Conservation (phyloP, 495 filamentous ascomycete species). For the Paragyromitra xinjiangensis region DNA sequence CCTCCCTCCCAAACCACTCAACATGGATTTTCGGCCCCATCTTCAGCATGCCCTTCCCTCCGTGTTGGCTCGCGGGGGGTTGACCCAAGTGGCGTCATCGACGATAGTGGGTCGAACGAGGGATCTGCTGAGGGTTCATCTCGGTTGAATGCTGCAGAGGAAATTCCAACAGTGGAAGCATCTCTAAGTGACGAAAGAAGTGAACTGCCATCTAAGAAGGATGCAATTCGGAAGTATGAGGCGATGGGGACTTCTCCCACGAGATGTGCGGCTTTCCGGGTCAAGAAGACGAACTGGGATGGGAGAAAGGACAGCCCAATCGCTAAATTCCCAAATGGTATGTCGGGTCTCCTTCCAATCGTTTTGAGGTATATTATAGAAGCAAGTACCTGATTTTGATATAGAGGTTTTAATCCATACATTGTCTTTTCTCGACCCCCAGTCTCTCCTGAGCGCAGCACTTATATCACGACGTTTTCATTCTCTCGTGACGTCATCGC, state of each 20-base stretch:
- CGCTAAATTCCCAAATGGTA: conserved; percentile 55
- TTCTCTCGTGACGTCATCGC: conserved; percentile 52
- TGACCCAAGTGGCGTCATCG: conserved; percentile 25
- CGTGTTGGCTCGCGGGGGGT: conserved; percentile 20
- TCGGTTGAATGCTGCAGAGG: conserved; percentile 35
- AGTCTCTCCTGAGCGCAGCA: conserved; percentile 43
- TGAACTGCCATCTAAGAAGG: conserved; percentile 40
- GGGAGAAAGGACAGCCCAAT: conserved; percentile 55
- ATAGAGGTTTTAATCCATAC: conserved; percentile 54
- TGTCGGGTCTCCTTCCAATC: neutral
- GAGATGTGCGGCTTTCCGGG: conserved; percentile 41
- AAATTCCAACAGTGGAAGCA: neutral
- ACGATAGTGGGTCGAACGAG: conserved; percentile 7
- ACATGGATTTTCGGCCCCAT: conserved; percentile 41
- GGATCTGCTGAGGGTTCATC: conserved; percentile 28
- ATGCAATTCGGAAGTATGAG: conserved; percentile 51
- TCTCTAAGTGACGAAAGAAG: conserved; percentile 16
- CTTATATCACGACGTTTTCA: conserved; percentile 55
- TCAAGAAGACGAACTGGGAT: conserved; percentile 55
- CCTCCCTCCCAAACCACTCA: conserved; percentile 30
- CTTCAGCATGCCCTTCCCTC: conserved; percentile 29
- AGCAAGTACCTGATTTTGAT: conserved; percentile 14
- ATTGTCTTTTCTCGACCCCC: conserved; percentile 56
- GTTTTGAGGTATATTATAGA: neutral
- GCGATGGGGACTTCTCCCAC: conserved; percentile 43